Conservation (phyloP, 176 grass and related monocot genomes). For the Olyra latifolia region DNA sequence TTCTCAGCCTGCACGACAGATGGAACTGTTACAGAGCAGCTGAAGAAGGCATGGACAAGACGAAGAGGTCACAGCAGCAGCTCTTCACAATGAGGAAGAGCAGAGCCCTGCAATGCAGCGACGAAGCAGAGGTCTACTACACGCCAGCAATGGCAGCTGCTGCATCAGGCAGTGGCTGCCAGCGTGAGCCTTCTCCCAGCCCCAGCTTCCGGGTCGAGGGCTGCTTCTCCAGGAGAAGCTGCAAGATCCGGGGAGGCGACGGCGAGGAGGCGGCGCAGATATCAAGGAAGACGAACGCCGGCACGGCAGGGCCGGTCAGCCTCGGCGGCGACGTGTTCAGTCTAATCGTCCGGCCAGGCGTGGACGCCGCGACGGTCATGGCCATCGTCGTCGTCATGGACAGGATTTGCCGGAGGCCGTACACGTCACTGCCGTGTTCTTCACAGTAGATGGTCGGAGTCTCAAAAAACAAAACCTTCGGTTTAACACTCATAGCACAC, state of each 20-base stretch:
- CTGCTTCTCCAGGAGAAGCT: slow-evolving; percentile 62
- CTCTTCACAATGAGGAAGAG: slow-evolving; percentile 69
- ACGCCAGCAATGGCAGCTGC: slow-evolving; percentile 4
- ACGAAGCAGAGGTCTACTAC: slow-evolving; percentile 64
- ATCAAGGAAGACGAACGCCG: slow-evolving; percentile 41
- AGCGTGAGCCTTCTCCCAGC: not conserved
- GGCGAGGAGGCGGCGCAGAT: slow-evolving; percentile 65
- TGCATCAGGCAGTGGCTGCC: not conserved
- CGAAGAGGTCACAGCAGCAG: not conserved
- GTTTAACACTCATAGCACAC: too few relatives aligned
- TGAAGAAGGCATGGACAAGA: slow-evolving; percentile 8
- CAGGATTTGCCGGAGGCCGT: slow-evolving; percentile 55
- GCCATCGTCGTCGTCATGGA: slow-evolving; percentile 87
- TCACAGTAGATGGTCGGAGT: too few relatives aligned
- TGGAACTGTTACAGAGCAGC: slow-evolving; percentile 73
- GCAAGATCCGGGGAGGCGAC: slow-evolving; percentile 50
- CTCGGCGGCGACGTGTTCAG: slow-evolving; percentile 89
- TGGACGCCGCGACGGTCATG: slow-evolving; percentile 65
- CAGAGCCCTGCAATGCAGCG: slow-evolving; percentile 48
- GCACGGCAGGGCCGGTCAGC: slow-evolving; percentile 22
- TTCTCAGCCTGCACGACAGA: slow-evolving; percentile 71
- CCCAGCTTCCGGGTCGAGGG: slow-evolving; percentile 55
- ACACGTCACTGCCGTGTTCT: slow-evolving; percentile 49
- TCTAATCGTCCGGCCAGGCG: slow-evolving; percentile 55
- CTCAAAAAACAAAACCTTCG: too few relatives aligned